Evolutionary conservation across 2,329 filamentous ascomycete species (phyloP), one percentile per base, ranked within the genome.

Genomic region (Fusarium secorum): DNA sequence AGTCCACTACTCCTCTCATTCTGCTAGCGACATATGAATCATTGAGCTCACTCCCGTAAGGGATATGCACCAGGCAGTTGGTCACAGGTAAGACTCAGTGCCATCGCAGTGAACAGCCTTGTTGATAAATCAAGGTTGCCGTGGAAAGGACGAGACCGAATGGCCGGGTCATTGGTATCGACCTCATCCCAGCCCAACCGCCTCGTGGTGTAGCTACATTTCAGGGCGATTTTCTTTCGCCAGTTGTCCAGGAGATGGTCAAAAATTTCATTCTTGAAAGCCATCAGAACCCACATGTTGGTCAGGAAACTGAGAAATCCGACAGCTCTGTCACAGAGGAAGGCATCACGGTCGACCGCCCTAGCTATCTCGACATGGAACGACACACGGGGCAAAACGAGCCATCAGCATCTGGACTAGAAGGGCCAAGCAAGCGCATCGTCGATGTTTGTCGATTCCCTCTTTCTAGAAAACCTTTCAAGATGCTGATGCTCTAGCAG

Each of bases 151-250:
- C 93, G 8, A 86, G 88, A 66, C 95, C 95, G 0, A 82, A 87
- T 48, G 94, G 95, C 13, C 89, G 91, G 45, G 90, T 99, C 17
- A 85, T 99, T 32, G 97, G 96, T 15, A 95, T 99, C 76, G 96
- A 99, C 79, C 88, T 99, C 55, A 94, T 99, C 71, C 96, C 96
- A 8, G 93, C 94, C 1, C 92, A 95, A 78, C 95, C 97, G 9
- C 96, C 96, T 0, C 90, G 88, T 76, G 96, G 96, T 26, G 94
- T 97, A n/a, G 95, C 93, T 32, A 94, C 94, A 4, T 94, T 99
- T 62, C 96, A 99, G 81, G 96, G 97, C 51, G 93, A 99, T 79
- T 98, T 99, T 73, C 84, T 98, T 42, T 92, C 90, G 10, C 86
- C 89, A 0, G 81, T 83, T 4, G 90, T 98, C n/a, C 92, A 92